These are phyloP conservation scores for Aspergillus egyptiacus DNA, from an alignment of 495 filamentous ascomycete species.

Conservation along the genomic window DNA sequence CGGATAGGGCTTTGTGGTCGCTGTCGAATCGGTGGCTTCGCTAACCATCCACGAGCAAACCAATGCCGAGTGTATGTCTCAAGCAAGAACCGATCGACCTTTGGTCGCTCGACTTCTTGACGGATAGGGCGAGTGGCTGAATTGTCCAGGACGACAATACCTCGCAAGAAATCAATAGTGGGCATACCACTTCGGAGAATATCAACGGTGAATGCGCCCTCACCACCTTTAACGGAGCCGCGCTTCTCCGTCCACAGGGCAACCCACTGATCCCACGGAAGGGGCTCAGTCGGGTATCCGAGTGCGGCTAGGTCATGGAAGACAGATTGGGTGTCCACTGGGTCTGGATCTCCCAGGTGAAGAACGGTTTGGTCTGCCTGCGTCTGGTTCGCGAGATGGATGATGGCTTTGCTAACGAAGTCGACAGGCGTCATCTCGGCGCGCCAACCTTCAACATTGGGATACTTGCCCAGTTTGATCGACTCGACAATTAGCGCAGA, in stretches of 20 bases:
- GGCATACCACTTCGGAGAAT: constrained; percentile 57
- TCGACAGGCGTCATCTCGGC: constrained; percentile 70
- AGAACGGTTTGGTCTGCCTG: constrained; percentile 50
- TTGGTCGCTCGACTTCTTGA: constrained; percentile 50
- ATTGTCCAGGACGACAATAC: constrained; percentile 58
- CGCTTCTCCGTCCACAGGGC: constrained; percentile 55
- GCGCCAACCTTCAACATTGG: constrained; percentile 60
- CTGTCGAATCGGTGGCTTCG: constrained; percentile 43
- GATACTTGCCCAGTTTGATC: constrained; percentile 54
- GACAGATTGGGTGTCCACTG: constrained; percentile 47
- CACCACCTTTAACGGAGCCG: constrained; percentile 50
- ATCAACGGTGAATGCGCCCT: constrained; percentile 51
- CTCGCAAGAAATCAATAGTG: constrained; percentile 52
- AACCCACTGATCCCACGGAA: constrained; percentile 60
- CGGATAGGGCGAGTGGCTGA: constrained; percentile 50
- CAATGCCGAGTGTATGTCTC: constrained; percentile 64
- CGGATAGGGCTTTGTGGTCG: constrained; percentile 26
- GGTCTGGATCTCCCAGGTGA: constrained; percentile 62
- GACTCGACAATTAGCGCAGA: constrained; percentile 63
- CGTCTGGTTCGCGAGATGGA: constrained; percentile 51
- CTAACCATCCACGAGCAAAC: constrained; percentile 63
- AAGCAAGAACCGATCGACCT: constrained; percentile 53
- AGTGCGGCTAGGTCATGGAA: constrained; percentile 52
- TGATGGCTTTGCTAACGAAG: constrained; percentile 60
- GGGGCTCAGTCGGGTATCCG: constrained; percentile 54